Percentiles rank a stretch among this genome's conserved stretches.
Evolutionary conservation across 1,284 basidiomycete species (phyloP).

Genomic region (Boletus holoroseus): DNA sequence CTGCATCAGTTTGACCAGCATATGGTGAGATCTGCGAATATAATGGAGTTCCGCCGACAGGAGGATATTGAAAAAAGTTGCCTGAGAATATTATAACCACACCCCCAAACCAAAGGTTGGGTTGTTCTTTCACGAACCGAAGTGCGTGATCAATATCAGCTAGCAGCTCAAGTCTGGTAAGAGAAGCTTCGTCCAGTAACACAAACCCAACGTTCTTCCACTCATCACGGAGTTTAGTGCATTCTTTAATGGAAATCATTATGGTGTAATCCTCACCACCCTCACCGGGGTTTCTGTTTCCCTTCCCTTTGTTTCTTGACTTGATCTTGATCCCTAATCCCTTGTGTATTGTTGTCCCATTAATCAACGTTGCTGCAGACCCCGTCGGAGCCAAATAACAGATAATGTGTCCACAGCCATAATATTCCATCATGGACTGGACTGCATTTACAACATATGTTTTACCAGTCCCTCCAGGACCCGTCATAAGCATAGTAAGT

Average conservation of each 20-base stretch:
- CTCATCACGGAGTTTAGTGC: not conserved
- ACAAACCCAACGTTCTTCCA: constrained; percentile 3
- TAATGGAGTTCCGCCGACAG: constrained; percentile 24
- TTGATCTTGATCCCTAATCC: constrained; percentile 5
- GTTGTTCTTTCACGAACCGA: constrained; percentile 14
- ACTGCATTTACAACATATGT: not conserved
- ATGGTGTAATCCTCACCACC: not conserved
- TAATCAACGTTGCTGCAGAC: not conserved
- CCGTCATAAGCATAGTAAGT: constrained; percentile 4
- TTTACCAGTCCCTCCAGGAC: constrained; percentile 4
- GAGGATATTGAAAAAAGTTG: constrained; percentile 21
- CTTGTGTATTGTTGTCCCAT: constrained; percentile 5
- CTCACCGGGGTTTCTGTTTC: not conserved
- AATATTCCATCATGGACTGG: not conserved
- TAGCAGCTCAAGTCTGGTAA: not conserved
- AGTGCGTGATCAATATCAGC: constrained; percentile 21
- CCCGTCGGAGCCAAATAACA: constrained; percentile 3
- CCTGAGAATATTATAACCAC: constrained; percentile 13
- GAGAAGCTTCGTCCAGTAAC: not conserved
- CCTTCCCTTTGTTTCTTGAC: not conserved
- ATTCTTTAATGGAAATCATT: not conserved
- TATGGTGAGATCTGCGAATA: constrained; percentile 22
- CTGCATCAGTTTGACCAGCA: constrained; percentile 4
- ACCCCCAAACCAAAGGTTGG: constrained; percentile 7
- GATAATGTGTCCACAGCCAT: constrained; percentile 1